phyloP scores from a whole-genome alignment of 1,284 basidiomycete genomes.

The Papiliotrema nemorosa region DNA sequence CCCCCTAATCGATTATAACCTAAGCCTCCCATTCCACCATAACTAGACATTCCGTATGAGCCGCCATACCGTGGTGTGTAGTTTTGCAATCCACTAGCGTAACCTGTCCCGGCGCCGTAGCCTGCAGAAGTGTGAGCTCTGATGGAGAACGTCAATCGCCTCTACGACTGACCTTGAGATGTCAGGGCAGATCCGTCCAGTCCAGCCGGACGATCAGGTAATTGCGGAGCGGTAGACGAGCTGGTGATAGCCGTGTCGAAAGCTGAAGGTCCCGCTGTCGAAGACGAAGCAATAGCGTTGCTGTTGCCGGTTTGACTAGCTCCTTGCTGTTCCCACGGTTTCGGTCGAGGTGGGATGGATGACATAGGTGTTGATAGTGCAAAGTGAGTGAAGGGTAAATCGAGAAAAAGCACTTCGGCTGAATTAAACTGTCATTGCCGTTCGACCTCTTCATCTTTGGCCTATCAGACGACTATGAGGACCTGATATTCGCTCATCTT shows the following conservation, averaged over 20 bases:
- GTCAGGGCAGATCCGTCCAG: constrained; percentile 15
- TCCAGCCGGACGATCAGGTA: constrained; percentile 40
- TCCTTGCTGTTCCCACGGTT: constrained; percentile 45
- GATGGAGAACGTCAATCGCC: not conserved
- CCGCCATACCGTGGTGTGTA: constrained; percentile 1
- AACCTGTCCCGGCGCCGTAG: too few relatives aligned
- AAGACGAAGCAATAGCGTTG: constrained; percentile 13
- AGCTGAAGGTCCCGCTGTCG: constrained; percentile 11
- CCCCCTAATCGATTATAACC: constrained; percentile 23
- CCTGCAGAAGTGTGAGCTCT: not conserved
- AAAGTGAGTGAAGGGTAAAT: not conserved
- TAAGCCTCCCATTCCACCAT: constrained; percentile 12
- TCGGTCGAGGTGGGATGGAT: constrained; percentile 39
- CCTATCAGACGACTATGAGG: too few relatives aligned
- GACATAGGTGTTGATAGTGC: constrained; percentile 16
- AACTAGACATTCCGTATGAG: constrained; percentile 13
- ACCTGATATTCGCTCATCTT: too few relatives aligned
- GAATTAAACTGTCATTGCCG: too few relatives aligned
- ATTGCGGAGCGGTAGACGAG: constrained; percentile 24
- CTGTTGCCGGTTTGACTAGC: too few relatives aligned
- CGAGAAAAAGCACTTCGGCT: not conserved
- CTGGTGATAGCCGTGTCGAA: constrained; percentile 27
- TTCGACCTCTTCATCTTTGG: too few relatives aligned
- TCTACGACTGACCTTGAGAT: not conserved
- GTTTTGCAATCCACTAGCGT: too few relatives aligned